Conservation (phyloP, 2,329 filamentous ascomycete genomes). For the Mariannaea sp. region DNA sequence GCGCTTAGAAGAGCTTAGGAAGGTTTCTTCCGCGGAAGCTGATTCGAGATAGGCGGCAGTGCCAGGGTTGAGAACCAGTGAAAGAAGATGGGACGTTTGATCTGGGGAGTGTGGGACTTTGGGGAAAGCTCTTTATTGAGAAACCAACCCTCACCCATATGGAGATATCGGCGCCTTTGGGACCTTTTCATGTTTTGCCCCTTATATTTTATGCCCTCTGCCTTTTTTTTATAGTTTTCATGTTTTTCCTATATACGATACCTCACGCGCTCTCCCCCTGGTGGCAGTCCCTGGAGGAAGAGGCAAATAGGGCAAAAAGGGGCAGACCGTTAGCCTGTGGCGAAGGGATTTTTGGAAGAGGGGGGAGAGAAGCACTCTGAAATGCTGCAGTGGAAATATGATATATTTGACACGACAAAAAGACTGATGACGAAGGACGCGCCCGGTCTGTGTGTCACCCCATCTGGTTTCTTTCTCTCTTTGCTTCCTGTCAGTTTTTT, state of each 20-base stretch:
- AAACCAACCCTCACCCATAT: background rate
- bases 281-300: conserved; percentile 11
- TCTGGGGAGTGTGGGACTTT: background rate
- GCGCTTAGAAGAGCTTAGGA: conserved; percentile 38
- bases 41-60: conserved; percentile 7
- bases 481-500: conserved; percentile 22
- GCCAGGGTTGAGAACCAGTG: conserved; percentile 1
- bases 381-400: conserved; percentile 21
- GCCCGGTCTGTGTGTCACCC: background rate
- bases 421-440: conserved; percentile 31
- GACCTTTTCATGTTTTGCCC: conserved; percentile 5
- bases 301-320: conserved; percentile 4
- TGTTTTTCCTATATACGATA: conserved; percentile 21
- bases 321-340: conserved; percentile 4
- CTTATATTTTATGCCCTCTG: background rate
- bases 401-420: conserved; percentile 34
- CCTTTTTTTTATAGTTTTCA: conserved; percentile 9
- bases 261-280: conserved; percentile 16
- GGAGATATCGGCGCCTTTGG: conserved; percentile 11
- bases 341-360: too few relatives aligned
- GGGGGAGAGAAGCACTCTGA: background rate
- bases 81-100: too few relatives aligned
- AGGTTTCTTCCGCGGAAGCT: conserved; percentile 15
- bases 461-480: too few relatives aligned
- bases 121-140: background rate